These are phyloP conservation scores for Pseudevernia furfuracea DNA, from an alignment of 495 filamentous ascomycete genomes.

Conservation along the genomic window DNA sequence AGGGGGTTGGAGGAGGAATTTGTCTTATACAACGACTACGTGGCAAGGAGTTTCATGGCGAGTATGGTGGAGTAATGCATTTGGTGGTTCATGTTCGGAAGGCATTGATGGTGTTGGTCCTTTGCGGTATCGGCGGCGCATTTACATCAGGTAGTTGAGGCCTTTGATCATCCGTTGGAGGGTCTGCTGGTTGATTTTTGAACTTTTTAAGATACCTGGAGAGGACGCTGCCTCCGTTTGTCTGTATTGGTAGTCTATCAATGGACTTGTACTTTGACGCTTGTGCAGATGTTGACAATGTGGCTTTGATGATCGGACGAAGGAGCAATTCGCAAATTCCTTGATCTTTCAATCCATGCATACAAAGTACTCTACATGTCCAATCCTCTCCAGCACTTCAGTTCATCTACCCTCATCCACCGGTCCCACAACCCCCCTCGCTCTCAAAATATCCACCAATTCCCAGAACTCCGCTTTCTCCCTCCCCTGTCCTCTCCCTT, in stretches of 20 bases:
- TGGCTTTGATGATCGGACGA: background rate
- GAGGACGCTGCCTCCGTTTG: background rate
- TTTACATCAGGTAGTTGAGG: background rate
- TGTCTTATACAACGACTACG: too few relatives aligned
- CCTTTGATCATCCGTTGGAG: background rate
- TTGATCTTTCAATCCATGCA: background rate
- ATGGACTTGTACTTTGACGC: background rate
- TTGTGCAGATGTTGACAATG: background rate
- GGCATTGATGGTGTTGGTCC: background rate
- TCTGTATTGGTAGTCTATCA: background rate
- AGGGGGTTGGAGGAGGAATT: background rate
- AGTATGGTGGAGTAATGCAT: background rate
- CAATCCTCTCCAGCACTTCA: too few relatives aligned
- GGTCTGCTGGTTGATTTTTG: background rate
- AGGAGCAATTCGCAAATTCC: background rate
- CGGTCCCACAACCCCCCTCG: constrained; percentile 12
- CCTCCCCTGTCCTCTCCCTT: constrained; percentile 18
- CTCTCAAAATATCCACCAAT: constrained; percentile 23
- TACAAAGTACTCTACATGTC: background rate
- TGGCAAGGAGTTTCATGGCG: background rate
- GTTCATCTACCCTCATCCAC: background rate
- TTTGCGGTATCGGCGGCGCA: background rate
- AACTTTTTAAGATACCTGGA: background rate
- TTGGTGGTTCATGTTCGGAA: background rate
- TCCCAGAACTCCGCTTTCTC: constrained; percentile 29